Conservation (phyloP, 164 flowering plant species). For the Kingdonia uniflora region DNA sequence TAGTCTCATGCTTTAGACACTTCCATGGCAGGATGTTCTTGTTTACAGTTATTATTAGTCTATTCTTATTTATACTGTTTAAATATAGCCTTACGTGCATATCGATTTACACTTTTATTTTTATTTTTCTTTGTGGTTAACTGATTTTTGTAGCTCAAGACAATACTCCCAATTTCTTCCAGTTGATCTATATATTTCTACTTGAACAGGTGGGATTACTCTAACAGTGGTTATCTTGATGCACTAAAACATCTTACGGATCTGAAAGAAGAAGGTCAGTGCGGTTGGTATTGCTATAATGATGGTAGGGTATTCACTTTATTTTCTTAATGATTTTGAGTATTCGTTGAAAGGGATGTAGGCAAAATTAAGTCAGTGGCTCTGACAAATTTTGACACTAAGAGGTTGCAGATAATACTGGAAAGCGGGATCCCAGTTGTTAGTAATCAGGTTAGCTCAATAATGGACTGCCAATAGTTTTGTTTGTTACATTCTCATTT, state of each 20-base stretch:
- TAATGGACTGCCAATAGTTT: no score
- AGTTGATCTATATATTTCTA: background rate
- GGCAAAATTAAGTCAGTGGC: constrained; percentile 97
- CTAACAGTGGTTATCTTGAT: constrained; percentile 92
- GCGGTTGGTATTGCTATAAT: no score
- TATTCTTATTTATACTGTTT: no score
- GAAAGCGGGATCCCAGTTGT: constrained; percentile 91
- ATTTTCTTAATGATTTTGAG: background rate
- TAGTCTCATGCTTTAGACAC: no score
- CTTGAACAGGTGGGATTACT: constrained; percentile 87
- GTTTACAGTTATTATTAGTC: no score
- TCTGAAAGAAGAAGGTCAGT: constrained; percentile 85
- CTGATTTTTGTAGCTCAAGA: no score
- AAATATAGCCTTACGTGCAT: no score
- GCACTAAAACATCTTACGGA: constrained; percentile 96
- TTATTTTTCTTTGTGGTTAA: no score
- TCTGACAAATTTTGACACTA: constrained; percentile 93
- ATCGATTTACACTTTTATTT: no score
- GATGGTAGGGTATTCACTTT: no score
- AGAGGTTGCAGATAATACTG: constrained; percentile 70
- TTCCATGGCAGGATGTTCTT: no score
- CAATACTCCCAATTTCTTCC: no score
- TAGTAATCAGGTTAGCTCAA: constrained; percentile 79
- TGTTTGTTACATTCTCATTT: background rate
- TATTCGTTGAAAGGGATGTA: constrained; percentile 29